phyloP scores from a whole-genome alignment of 495 filamentous ascomycete species.

The Lasiosphaeris hirsuta region DNA sequence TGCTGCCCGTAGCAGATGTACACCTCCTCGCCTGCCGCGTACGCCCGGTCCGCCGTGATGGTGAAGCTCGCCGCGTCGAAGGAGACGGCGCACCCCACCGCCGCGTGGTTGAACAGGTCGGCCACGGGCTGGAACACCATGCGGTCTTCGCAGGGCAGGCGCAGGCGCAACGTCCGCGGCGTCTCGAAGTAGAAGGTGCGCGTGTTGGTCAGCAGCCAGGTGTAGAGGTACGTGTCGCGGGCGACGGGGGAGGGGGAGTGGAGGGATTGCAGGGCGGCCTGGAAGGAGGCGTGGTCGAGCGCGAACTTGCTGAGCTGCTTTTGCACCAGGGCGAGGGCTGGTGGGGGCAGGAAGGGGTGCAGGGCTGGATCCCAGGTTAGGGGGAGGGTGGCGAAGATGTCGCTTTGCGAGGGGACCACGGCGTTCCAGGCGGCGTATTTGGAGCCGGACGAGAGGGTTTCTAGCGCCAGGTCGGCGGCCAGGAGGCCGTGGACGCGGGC shows the following conservation, averaged over 20 bases:
- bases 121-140: conserved; percentile 82
- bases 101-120: conserved; percentile 78
- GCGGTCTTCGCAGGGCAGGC: conserved; percentile 60
- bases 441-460: conserved; percentile 25
- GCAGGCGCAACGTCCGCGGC: conserved; percentile 42
- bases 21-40: conserved; percentile 67
- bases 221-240: conserved; percentile 58
- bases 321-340: conserved; percentile 48
- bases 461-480: conserved; percentile 64
- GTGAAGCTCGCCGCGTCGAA: conserved; percentile 59
- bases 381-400: conserved; percentile 63
- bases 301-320: conserved; percentile 61
- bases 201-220: conserved; percentile 82
- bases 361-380: conserved; percentile 59
- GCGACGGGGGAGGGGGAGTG: conserved; percentile 39
- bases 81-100: conserved; percentile 60
- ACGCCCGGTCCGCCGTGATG: conserved; percentile 53
- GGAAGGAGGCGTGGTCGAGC: conserved; percentile 57
- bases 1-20: conserved; percentile 79
- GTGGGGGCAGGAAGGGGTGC: conserved; percentile 45
- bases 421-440: conserved; percentile 57
- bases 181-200: conserved; percentile 74
- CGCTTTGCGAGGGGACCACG: conserved; percentile 59
- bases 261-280: not conserved
- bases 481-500: conserved; percentile 66